phyloP scores from a whole-genome alignment of 176 grass and related monocot genomes.

The Poa pratensis region DNA sequence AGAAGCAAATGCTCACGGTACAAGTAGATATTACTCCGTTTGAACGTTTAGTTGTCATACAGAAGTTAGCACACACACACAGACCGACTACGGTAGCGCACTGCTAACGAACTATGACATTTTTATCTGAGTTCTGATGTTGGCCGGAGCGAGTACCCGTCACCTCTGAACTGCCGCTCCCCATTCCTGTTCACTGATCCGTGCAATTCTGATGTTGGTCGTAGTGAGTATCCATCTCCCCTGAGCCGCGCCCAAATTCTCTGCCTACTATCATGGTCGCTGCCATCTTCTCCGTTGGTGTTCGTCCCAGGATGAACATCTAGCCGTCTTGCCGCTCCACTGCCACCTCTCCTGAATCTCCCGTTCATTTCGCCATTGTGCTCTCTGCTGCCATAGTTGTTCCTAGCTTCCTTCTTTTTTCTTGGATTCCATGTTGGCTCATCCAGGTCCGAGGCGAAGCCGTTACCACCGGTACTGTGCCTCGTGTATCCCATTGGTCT shows the following conservation, averaged over 20 bases:
- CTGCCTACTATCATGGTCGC: not conserved
- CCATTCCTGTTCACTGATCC: not conserved
- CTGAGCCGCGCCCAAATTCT: not conserved
- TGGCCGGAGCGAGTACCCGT: not conserved
- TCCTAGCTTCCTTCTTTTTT: slow-evolving; percentile 23
- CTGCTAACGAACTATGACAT: no score
- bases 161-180: not conserved
- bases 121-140: slow-evolving; percentile 25
- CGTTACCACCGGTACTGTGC: not conserved
- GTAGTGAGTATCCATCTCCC: slow-evolving; percentile 38
- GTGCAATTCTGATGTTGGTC: slow-evolving; percentile 43
- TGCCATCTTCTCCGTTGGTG: not conserved
- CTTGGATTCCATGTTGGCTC: slow-evolving; percentile 54
- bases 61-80: slow-evolving; percentile 6
- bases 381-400: not conserved
- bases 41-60: slow-evolving; percentile 5
- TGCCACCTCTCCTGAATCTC: slow-evolving; percentile 22
- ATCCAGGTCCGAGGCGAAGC: slow-evolving; percentile 36
- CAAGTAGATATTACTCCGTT: not conserved
- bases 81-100: not conserved
- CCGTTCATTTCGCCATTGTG: not conserved
- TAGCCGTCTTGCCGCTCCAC: not conserved
- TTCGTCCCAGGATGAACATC: not conserved
- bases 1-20: not conserved
- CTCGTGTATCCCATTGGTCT: not conserved